Conservation (phyloP, 2,329 filamentous ascomycete genomes). For the Ophiostoma triangulosporum region DNA sequence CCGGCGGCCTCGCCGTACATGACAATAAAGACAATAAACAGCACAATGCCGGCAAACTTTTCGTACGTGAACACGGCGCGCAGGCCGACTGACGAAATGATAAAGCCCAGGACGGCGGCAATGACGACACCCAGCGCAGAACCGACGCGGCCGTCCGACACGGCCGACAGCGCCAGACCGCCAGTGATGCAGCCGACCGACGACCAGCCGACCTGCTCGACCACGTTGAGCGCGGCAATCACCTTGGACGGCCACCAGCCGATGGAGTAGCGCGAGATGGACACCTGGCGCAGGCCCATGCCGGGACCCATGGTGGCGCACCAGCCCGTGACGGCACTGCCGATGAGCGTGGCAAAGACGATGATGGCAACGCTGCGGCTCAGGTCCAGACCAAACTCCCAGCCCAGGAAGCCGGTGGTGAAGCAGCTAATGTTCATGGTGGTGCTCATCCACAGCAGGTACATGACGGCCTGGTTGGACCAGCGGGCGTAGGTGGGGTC, state of each 20-base stretch:
- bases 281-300: conserved; percentile 37
- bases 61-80: conserved; percentile 35
- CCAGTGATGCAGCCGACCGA: conserved; percentile 38
- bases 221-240: conserved; percentile 35
- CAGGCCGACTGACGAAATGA: conserved; percentile 39
- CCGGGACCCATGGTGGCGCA: conserved; percentile 36
- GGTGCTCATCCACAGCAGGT: conserved; percentile 36
- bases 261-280: conserved; percentile 34
- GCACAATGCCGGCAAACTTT: conserved; percentile 34
- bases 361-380: conserved; percentile 30
- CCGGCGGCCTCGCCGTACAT: conserved; percentile 32
- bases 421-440: conserved; percentile 40
- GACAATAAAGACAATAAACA: conserved; percentile 35
- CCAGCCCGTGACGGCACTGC: conserved; percentile 29
- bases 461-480: conserved; percentile 33
- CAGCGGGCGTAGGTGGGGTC: conserved; percentile 23
- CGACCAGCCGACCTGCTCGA: conserved; percentile 37
- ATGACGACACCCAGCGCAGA: conserved; percentile 40
- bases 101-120: conserved; percentile 32
- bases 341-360: conserved; percentile 32
- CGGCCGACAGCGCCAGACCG: conserved; percentile 33
- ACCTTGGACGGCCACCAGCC: conserved; percentile 38
- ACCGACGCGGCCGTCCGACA: conserved; percentile 29
- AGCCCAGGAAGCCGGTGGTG: conserved; percentile 36
- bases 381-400: conserved; percentile 33